Percentiles rank a stretch among this genome's conserved stretches.
Evolutionary conservation across 2,329 filamentous ascomycete species (phyloP).

Genomic region (Ceratocystis diversiconidia): DNA sequence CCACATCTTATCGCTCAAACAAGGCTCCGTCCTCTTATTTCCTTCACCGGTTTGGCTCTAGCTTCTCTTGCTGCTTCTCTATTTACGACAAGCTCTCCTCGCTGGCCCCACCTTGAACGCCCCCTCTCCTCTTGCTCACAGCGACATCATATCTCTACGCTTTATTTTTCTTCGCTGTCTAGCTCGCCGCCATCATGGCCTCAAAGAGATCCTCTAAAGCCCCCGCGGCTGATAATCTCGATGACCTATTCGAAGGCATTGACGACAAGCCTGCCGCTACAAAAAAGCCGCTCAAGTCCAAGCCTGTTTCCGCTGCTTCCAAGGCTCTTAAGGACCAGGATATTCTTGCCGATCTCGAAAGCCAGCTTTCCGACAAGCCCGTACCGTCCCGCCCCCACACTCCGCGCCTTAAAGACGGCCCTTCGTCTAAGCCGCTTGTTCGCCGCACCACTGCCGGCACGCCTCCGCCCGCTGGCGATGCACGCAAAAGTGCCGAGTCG

Average conservation of each 20-base stretch:
- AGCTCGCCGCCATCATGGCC: slow-evolving; percentile 34
- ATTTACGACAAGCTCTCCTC: neutral
- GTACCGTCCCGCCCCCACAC: slow-evolving; percentile 68
- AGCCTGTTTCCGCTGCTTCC: slow-evolving; percentile 35
- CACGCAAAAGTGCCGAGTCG: slow-evolving; percentile 67
- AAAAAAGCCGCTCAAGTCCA: slow-evolving; percentile 34
- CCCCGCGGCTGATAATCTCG: slow-evolving; percentile 42
- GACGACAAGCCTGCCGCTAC: slow-evolving; percentile 34
- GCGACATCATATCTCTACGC: slow-evolving; percentile 16
- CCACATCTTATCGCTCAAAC: neutral
- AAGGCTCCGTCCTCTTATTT: neutral
- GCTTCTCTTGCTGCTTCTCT: neutral
- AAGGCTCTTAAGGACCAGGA: slow-evolving; percentile 49
- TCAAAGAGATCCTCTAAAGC: slow-evolving; percentile 44
- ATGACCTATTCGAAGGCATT: slow-evolving; percentile 51
- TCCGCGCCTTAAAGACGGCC: slow-evolving; percentile 50
- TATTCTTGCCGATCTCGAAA: slow-evolving; percentile 73
- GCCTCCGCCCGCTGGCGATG: slow-evolving; percentile 24
- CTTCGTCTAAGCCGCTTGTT: slow-evolving; percentile 44
- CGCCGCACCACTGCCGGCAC: slow-evolving; percentile 36
- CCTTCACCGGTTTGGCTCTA: too few species aligned
- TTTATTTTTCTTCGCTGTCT: slow-evolving; percentile 4
- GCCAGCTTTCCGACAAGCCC: slow-evolving; percentile 53
- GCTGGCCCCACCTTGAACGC: neutral
- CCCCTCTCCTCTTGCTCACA: neutral